Evolutionary conservation across 23 red algal genomes (phyloP).

Genomic region (Gracilariopsis chorda): DNA sequence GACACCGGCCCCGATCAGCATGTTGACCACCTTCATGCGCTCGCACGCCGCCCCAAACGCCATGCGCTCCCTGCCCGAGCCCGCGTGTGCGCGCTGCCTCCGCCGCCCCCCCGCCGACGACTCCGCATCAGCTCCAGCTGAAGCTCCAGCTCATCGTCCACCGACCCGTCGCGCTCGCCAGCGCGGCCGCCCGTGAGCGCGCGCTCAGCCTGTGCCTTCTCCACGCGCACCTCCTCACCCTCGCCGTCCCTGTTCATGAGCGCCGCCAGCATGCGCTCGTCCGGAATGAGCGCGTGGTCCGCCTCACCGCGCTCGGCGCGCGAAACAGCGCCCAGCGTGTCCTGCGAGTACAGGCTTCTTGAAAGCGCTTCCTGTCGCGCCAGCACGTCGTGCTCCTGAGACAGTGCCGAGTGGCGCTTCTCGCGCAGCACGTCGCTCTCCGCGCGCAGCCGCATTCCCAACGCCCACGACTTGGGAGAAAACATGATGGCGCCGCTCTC

Average conservation of each 20-base stretch:
- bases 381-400: background rate
- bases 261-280: constrained; percentile 16
- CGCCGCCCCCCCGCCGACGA: background rate
- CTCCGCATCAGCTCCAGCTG: background rate
- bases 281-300: background rate
- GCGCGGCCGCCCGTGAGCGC: too few species aligned
- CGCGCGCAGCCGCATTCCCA: background rate
- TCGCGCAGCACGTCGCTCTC: background rate
- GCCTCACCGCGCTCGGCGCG: background rate
- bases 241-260: too few species aligned
- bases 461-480: background rate
- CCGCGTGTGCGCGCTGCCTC: background rate
- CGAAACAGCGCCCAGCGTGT: constrained; percentile 6
- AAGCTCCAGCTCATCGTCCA: background rate
- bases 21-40: constrained; percentile 32
- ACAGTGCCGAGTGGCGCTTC: background rate
- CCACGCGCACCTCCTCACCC: too few species aligned
- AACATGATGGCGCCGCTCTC: background rate
- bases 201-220: too few species aligned
- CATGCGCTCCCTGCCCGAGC: constrained; percentile 4
- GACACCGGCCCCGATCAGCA: constrained; percentile 20
- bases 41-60: constrained; percentile 12
- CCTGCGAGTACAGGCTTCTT: constrained; percentile 11
- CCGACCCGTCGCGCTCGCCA: background rate
- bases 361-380: background rate